phyloP scores from a whole-genome alignment of 179 eudicot species.

The Gypsophila paniculata region DNA sequence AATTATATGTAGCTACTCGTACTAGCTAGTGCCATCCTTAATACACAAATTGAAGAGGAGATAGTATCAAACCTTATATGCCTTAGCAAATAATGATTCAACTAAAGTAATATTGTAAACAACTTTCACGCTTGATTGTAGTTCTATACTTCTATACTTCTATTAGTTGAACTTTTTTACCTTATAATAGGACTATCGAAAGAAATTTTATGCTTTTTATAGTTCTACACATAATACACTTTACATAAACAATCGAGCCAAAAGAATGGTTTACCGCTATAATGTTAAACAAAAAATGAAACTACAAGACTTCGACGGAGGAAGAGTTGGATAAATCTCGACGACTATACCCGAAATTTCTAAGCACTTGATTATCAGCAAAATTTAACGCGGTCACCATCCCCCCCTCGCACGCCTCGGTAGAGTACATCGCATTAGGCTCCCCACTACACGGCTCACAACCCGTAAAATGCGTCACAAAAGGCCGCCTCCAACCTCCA shows the following conservation, averaged over 20 bases:
- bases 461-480: slow-evolving; percentile 59
- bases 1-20: no score
- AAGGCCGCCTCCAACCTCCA: slow-evolving; percentile 32
- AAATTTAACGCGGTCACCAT: slow-evolving; percentile 52
- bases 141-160: not conserved
- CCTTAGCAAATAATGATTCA: not conserved
- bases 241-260: not conserved
- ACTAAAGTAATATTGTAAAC: not conserved
- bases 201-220: not conserved
- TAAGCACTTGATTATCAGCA: slow-evolving; percentile 67
- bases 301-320: not conserved
- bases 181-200: not conserved
- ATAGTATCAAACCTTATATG: not conserved
- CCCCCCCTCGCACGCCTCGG: slow-evolving; percentile 42
- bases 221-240: not conserved
- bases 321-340: slow-evolving; percentile 34
- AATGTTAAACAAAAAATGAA: not conserved
- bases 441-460: slow-evolving; percentile 75
- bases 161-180: not conserved
- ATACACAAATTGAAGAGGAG: not conserved
- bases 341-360: slow-evolving; percentile 49
- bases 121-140: not conserved
- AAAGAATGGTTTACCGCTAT: slow-evolving; percentile 25
- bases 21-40: no score
- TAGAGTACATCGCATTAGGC: slow-evolving; percentile 38